Evolutionary conservation across 176 grass and related monocot genomes (phyloP).

Genomic region (Oryza glumipatula): DNA sequence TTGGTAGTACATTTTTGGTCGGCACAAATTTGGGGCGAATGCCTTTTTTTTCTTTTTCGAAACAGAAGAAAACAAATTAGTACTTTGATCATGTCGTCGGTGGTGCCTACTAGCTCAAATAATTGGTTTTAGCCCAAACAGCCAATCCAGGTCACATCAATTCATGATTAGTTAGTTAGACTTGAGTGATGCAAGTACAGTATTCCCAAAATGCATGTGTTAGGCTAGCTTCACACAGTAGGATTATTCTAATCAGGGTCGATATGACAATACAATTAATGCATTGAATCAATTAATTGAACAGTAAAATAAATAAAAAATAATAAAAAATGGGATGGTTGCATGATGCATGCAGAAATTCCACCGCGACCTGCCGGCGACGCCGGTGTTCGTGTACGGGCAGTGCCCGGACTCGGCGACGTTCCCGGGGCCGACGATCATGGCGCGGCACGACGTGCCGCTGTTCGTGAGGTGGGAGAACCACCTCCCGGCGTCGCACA

Average conservation of each 20-base stretch:
- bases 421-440: constrained; percentile 48
- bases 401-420: constrained; percentile 27
- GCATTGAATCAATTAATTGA: background rate
- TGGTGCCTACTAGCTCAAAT: background rate
- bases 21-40: background rate
- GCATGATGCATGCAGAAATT: constrained; percentile 43
- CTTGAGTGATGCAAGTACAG: background rate
- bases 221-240: background rate
- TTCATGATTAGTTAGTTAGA: background rate
- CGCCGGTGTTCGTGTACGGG: constrained; percentile 51
- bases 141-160: background rate
- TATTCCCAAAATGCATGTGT: background rate
- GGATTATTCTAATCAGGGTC: background rate
- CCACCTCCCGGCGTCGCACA: background rate
- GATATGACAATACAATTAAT: background rate
- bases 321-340: background rate
- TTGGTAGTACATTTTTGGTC: background rate
- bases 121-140: background rate
- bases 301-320: background rate
- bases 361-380: constrained; percentile 47
- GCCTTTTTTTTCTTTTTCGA: background rate
- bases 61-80: background rate
- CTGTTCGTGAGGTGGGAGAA: background rate
- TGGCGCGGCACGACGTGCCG: constrained; percentile 20
- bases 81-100: background rate